phyloP scores from a whole-genome alignment of 805 yeast species.

The Suhomyces xylopsoci region DNA sequence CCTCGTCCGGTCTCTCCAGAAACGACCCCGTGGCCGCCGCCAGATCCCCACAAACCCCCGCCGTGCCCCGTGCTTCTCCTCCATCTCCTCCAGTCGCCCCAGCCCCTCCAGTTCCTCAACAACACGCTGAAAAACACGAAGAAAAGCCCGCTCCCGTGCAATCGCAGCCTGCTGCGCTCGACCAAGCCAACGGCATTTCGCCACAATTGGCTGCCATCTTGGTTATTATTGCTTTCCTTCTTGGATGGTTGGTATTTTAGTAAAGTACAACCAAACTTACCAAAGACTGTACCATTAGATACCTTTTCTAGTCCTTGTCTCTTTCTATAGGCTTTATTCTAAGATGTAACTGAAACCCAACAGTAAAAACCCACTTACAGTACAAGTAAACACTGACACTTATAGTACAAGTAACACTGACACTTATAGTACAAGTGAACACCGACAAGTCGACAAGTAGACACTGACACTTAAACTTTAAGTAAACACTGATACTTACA shows the following conservation, averaged over 20 bases:
- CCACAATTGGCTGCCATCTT: constrained; percentile 50
- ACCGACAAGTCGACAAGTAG: too few species aligned
- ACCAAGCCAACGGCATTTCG: constrained; percentile 45
- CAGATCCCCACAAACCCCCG: neutral
- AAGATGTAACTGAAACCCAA: too few species aligned
- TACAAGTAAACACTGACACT: too few species aligned
- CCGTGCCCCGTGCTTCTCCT: constrained; percentile 3
- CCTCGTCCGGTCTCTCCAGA: constrained; percentile 7
- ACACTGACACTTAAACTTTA: too few species aligned
- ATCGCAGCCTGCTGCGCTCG: constrained; percentile 12
- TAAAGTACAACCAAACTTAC: too few species aligned
- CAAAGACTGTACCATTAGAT: too few species aligned
- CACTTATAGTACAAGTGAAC: too few species aligned
- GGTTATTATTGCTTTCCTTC: constrained; percentile 50
- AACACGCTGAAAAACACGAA: constrained; percentile 7
- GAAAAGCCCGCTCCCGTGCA: constrained; percentile 5
- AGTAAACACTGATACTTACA: too few species aligned
- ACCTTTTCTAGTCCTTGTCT: too few species aligned
- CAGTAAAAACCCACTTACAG: too few species aligned
- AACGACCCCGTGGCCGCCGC: neutral
- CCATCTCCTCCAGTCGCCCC: constrained; percentile 3
- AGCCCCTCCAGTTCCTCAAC: constrained; percentile 6
- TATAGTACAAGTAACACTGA: too few species aligned
- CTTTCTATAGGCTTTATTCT: too few species aligned
- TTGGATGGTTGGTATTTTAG: constrained; percentile 67